Conservation (phyloP, 352 stramenopile genomes). For the Pythium brachiatum region DNA sequence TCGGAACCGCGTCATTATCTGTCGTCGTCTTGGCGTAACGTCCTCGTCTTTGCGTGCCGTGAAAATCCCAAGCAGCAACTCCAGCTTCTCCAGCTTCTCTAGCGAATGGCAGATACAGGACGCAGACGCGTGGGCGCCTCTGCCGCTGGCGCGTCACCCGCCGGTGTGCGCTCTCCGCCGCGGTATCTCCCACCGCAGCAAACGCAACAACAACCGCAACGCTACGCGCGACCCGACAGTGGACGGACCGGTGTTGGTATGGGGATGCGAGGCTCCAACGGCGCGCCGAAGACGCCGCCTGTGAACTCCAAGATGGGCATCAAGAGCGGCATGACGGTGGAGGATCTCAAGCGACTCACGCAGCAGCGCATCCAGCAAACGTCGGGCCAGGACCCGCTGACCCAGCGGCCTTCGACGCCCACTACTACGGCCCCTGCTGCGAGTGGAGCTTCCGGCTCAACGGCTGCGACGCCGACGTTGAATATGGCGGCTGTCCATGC, state of each 20-base stretch:
- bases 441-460: not conserved
- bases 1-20: not conserved
- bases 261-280: not conserved
- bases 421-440: conserved; percentile 24
- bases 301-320: conserved; percentile 76
- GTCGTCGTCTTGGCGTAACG: not conserved
- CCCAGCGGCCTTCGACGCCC: conserved; percentile 36
- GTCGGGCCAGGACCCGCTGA: conserved; percentile 2
- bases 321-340: conserved; percentile 88
- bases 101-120: conserved; percentile 20
- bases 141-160: not conserved
- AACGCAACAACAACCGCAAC: conserved; percentile 33
- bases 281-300: conserved; percentile 32
- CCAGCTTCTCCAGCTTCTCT: not conserved
- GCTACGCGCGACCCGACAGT: conserved; percentile 23
- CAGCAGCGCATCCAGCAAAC: conserved; percentile 82
- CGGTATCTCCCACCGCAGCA: conserved; percentile 40
- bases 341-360: conserved; percentile 83
- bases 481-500: conserved; percentile 56
- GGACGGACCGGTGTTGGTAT: not conserved
- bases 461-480: conserved; percentile 54
- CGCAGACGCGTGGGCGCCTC: conserved; percentile 19
- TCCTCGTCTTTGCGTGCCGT: not conserved
- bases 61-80: not conserved
- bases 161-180: conserved; percentile 21